Evolutionary conservation across 1,284 basidiomycete species (phyloP), one percentile per base, ranked within the genome.

Genomic region (Fomitiporia mediterranea): DNA sequence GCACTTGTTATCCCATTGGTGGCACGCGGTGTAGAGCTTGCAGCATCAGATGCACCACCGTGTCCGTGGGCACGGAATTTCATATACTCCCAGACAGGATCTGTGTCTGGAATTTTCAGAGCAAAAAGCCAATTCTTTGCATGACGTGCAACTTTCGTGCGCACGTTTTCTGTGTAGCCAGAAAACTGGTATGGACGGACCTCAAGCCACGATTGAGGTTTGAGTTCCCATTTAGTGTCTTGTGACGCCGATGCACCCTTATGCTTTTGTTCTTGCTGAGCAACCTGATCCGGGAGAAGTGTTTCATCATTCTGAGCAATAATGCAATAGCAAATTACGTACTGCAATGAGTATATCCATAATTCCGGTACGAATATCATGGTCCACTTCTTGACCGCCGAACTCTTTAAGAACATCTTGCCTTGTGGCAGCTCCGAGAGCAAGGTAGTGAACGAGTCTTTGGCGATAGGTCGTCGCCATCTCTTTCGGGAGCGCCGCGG

Each of bases 161-260:
- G 74, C 44, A 82, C 79, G 1, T 69, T 49, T 17, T 78, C 73
- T 0, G 70, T 69, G 21, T 84, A 71, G 27, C 70, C 70, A 0
- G 72, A 70, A 75, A 77, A 84, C 59, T 82, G 81, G 57, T 75
- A 83, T 0, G 87, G 87, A 4, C 84, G 81, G 19, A 87, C 81
- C 61, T 88, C 82, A 27, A 72, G 72, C 84, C 85, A 89, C 0
- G 76, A 68, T 32, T 68, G 63, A 17, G 73, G 69, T 58, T 80
- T 83, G 57, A 89, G 77, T 25, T 68, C 62, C 76, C 83, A 89
- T 17, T 53, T 50, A 5, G 48, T 43, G 5, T 40, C 42, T 17
- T 53, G 32, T 0, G 63, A 61, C 53, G 72, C 11, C 4, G 72
- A 2, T 70, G 67, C 0, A 73, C 64, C 34, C 64, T 66, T 54